Base-by-base conservation (phyloP, 805 yeast species). In the Kazachstania martiniae region DNA sequence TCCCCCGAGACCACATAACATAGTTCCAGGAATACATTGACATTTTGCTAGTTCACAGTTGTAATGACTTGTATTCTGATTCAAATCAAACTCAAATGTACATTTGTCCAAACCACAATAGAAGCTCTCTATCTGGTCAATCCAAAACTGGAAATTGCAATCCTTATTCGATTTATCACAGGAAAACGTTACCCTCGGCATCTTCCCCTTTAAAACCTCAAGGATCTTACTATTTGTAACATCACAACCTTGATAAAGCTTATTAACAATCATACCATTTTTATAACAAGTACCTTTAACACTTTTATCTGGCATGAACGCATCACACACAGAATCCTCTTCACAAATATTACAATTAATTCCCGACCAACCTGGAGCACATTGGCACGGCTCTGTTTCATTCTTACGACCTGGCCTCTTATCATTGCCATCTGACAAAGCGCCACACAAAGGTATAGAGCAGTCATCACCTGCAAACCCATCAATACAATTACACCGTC, bases 381-480 rank as follows among this genome's bases (percentile, higher is more conserved):
- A 89, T 0, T 62, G 62, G 58, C 98, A 91, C 0, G 65, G 43
- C 2, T 21, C 46, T 1, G 66, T 57, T 10, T 66, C 69, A 15
- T 61, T 61, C 5, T 71, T 58, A 48, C 91, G 63, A 9, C 68
- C 43, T 0, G 94, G 94, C 36, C 97, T 66, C 18, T 49, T 38
- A 24, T 56, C 51, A 35, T 63, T 61, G 27, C 62, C 61, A 6
- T 36, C 28, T 0, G 76, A 58, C 12, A 87, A 63, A 0, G 84
- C 66, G 2, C 97, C 98, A 63, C 98, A 91, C 16, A 71, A 58
- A 2, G 98, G 96, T 46, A 71, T 70, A 1, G 85, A 70, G 58
- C 98, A 91, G 54, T 91, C 95, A 47, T 75, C 74, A 6, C 97
- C 96, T 3, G 95, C 95, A 61, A 79, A 91, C 0, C 98, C 98